Base-by-base conservation (phyloP, 2,329 filamentous ascomycete genomes). In the Atkinsonella texensis region DNA sequence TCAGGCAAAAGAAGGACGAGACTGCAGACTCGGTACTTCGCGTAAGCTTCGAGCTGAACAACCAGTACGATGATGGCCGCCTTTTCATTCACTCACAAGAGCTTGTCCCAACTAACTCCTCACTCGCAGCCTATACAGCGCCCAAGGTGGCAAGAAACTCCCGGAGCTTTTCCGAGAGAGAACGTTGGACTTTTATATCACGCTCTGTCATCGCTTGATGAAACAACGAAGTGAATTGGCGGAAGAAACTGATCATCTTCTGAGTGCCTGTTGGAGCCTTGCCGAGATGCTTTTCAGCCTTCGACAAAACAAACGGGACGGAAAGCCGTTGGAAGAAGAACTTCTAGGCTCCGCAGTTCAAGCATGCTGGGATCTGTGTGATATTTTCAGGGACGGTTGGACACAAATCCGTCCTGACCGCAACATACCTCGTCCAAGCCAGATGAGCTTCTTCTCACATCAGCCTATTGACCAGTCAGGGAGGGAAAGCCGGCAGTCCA, bases 31-130 rank as follows among this genome's bases (percentile, higher is more conserved):
- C 90, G 0, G 84, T 96, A 13, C 70, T 97, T 46, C 78, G 91
- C 46, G 90, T 96, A 57, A 95, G 88, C 69, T 95, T 95, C 63
- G 91, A 96, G 69, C 75, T 96, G 23, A 95, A 94, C 69, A 96
- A 95, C 60, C 90, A 97, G 79, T 82, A 62, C 64, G 77, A 65
- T 9, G 13, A 33, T 42, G 6, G 40, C 44, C 31, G 6, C 23
- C 46, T 46, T 35, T 11, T 18, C 41, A 28, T 8, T 10, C 18
- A 4, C 20, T 33, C 3, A n/a, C 40, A 12, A 49, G 11, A 39
- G 41, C 2, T 28, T 1, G 10, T 50, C 2, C n/a, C 33, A 32
- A 20, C 49, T 50, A 46, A 50, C 42, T 46, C 1, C 31, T 40
- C 17, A n/a, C 8, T 4, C 2, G 31, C 52, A 82, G 79, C 65